Evolutionary conservation across 78 protist genomes (phyloP).

Genomic region (Corallochytrium limacisporum): DNA sequence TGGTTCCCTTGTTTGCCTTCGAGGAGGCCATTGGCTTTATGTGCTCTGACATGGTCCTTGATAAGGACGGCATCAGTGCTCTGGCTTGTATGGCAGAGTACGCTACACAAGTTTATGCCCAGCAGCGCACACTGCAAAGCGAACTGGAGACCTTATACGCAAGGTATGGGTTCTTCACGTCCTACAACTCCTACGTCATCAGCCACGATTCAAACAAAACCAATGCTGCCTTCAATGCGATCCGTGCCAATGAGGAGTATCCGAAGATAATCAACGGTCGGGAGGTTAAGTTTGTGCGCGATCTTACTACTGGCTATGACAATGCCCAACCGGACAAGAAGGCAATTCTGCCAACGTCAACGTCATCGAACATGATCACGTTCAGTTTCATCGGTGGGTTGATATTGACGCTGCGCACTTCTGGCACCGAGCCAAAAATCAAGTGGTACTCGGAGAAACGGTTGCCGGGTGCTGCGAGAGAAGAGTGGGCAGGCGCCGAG

Average conservation of each 20-base stretch:
- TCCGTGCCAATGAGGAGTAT: not conserved
- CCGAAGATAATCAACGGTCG: not conserved
- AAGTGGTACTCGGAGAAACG: too few species aligned
- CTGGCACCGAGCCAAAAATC: too few species aligned
- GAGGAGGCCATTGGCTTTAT: constrained; percentile 88
- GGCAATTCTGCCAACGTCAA: constrained; percentile 31
- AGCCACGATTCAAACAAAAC: not conserved
- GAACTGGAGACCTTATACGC: constrained; percentile 3
- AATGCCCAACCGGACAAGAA: constrained; percentile 23
- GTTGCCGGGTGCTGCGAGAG: too few species aligned
- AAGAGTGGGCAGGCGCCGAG: too few species aligned
- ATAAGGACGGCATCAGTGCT: constrained; percentile 93
- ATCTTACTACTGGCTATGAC: constrained; percentile 63
- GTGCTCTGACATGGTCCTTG: constrained; percentile 55
- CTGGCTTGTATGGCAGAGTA: constrained; percentile 66
- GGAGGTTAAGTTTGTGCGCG: constrained; percentile 29
- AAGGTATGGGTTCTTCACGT: constrained; percentile 11
- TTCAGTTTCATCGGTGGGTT: constrained; percentile 68
- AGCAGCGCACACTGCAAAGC: not conserved
- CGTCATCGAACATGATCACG: constrained; percentile 73
- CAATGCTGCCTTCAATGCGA: not conserved
- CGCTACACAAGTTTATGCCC: not conserved
- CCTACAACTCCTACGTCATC: not conserved
- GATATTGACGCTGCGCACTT: constrained; percentile 66
- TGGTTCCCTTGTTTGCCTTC: constrained; percentile 57